Conservation (phyloP, 2,329 filamentous ascomycete species). For the Camillea tinctor region DNA sequence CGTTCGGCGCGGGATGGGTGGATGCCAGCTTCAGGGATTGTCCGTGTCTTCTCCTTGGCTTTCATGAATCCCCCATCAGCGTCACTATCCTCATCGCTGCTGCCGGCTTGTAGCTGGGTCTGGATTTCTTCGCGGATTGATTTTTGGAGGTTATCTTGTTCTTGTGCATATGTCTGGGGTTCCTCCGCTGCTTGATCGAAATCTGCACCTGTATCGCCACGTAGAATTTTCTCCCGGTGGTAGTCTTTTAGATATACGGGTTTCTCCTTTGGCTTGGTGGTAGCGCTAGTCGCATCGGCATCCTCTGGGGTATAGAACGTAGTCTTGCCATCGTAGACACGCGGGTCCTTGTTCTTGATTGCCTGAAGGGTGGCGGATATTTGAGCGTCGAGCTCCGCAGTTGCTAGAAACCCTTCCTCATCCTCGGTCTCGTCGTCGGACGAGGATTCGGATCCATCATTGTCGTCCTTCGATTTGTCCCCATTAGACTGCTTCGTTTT, state of each 20-base stretch:
- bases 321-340: slow-evolving; percentile 77
- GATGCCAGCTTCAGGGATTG: slow-evolving; percentile 41
- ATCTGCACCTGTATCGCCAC: slow-evolving; percentile 62
- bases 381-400: slow-evolving; percentile 79
- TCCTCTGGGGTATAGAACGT: slow-evolving; percentile 71
- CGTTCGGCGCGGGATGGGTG: slow-evolving; percentile 55
- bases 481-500: slow-evolving; percentile 44
- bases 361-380: slow-evolving; percentile 85
- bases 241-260: slow-evolving; percentile 86
- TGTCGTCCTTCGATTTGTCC: slow-evolving; percentile 43
- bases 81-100: slow-evolving; percentile 46
- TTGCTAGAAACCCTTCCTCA: slow-evolving; percentile 83
- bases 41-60: slow-evolving; percentile 51
- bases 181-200: slow-evolving; percentile 49
- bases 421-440: slow-evolving; percentile 81
- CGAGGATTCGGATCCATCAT: slow-evolving; percentile 64
- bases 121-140: slow-evolving; percentile 80
- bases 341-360: slow-evolving; percentile 85
- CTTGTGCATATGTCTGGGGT: slow-evolving; percentile 76
- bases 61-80: slow-evolving; percentile 75
- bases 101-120: slow-evolving; percentile 52
- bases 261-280: slow-evolving; percentile 63
- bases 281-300: slow-evolving; percentile 24
- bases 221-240: slow-evolving; percentile 84
- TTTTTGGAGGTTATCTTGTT: slow-evolving; percentile 81